A percentile compares a stretch with the other conserved stretches of the same genome.
Evolutionary conservation across 2,329 filamentous ascomycete genomes (phyloP).

Genomic region (Ambrosiella cleistominuta): DNA sequence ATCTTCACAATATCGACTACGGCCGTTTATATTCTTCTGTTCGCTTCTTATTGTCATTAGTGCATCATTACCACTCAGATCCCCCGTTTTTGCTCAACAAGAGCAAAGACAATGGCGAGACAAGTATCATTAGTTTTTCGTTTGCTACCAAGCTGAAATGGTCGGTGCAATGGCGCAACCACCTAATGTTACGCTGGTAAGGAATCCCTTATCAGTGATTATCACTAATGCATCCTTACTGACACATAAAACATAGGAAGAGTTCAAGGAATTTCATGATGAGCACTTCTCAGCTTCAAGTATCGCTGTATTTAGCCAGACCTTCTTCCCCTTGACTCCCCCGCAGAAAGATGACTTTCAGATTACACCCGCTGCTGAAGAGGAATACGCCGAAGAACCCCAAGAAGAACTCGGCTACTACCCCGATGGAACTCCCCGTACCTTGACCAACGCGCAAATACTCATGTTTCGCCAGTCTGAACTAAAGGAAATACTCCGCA

Average conservation of each 20-base stretch:
- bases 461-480: constrained; percentile 82
- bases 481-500: constrained; percentile 49
- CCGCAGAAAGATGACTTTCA: neutral
- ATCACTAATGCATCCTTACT: neutral
- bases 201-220: neutral
- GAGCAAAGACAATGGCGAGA: neutral
- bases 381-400: constrained; percentile 17
- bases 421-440: constrained; percentile 68
- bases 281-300: neutral
- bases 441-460: constrained; percentile 80
- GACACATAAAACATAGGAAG: neutral
- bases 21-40: neutral
- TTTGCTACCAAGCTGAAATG: neutral
- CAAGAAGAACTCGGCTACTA: constrained; percentile 69
- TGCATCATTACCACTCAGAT: neutral
- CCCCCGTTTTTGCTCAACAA: neutral
- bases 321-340: neutral
- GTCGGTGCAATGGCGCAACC: neutral
- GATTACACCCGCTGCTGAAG: constrained; percentile 13
- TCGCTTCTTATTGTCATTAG: neutral
- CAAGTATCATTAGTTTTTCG: neutral
- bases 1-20: neutral
- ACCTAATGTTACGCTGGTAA: neutral
- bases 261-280: constrained; percentile 7
- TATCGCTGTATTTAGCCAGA: neutral